Base-by-base conservation (phyloP, 352 stramenopile genomes). In the Phytophthora pluvialis region DNA sequence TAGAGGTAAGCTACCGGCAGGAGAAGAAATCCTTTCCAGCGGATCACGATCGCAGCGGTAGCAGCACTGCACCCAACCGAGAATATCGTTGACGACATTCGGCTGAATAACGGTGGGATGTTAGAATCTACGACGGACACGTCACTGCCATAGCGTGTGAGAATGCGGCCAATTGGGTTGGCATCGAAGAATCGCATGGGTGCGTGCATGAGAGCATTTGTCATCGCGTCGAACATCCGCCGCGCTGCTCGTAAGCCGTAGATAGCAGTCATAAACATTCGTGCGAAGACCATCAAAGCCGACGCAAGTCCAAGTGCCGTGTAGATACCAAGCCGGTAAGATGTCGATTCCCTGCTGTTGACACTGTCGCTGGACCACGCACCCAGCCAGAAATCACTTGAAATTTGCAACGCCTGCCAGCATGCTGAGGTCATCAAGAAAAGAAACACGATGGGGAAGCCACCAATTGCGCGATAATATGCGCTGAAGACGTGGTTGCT, bases 161-260 rank as follows among this genome's bases (percentile, higher is more conserved):
- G 40, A 51, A 98, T 97, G 7, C 90, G 78, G 1, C 91, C 92
- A 3, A 94, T 77, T 4, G 93, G 94, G 48, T 97, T 98, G 2
- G 88, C 90, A 68, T 98, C 93, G 73, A 98, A 98, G 67, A 98
- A 98, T 6, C 81, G 62, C 60, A 98, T 87, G 3, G 94, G 92
- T 15, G 94, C 94, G 32, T 84, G 65, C 25, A 98, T 77, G 8
- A 98, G 81, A 42, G 86, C 88, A 9, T 81, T 67, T 13, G 91
- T 96, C 60, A 98, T 82, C n/a, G 86, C 60, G 39, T 98, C 73
- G 59, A 98, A 97, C 32, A 98, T 73, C 35, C 74, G 75, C 29
- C 78, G 65, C 2, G 77, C 80, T 1, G 80, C 79, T 8, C 55
- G 44, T 11, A 93, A 59, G 7, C 81, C 79, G 2, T 74, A 82